These are phyloP conservation scores for Zalerion maritima DNA, from an alignment of 495 filamentous ascomycete genomes.

Conservation along the genomic window DNA sequence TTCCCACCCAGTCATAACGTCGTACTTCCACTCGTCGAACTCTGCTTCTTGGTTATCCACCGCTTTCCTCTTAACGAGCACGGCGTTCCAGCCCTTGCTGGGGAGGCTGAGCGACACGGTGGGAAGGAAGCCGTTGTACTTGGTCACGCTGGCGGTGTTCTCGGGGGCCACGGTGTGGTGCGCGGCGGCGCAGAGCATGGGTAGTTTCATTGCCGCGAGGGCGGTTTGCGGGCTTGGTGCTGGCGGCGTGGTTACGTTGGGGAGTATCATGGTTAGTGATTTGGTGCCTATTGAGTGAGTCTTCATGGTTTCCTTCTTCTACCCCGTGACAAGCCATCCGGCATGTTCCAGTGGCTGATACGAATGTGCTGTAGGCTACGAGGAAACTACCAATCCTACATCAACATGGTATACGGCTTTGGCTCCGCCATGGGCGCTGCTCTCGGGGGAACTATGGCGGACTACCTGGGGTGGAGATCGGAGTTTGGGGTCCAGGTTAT, in stretches of 20 bases:
- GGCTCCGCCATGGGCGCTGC: slow-evolving; percentile 52
- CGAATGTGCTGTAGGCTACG: slow-evolving; percentile 26
- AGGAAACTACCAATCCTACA: slow-evolving; percentile 60
- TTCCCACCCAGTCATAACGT: slow-evolving; percentile 68
- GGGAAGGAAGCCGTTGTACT: slow-evolving; percentile 54
- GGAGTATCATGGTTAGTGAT: slow-evolving; percentile 59
- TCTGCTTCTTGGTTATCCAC: slow-evolving; percentile 71
- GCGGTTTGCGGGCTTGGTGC: slow-evolving; percentile 63
- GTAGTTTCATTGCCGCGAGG: slow-evolving; percentile 55
- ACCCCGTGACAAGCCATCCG: background rate
- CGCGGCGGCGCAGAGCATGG: slow-evolving; percentile 53
- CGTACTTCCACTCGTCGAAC: slow-evolving; percentile 60
- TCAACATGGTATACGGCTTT: slow-evolving; percentile 53
- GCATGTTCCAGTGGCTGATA: background rate
- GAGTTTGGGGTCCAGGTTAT: slow-evolving; percentile 55
- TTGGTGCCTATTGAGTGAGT: slow-evolving; percentile 57
- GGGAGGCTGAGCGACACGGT: slow-evolving; percentile 59
- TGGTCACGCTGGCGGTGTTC: slow-evolving; percentile 49
- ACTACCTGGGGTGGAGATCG: slow-evolving; percentile 60
- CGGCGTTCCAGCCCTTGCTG: slow-evolving; percentile 57
- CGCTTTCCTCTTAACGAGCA: slow-evolving; percentile 62
- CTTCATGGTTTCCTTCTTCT: background rate
- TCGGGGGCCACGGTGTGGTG: slow-evolving; percentile 57
- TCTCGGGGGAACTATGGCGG: slow-evolving; percentile 59
- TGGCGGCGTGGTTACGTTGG: slow-evolving; percentile 58